Percentiles rank a stretch among this genome's conserved stretches.
Evolutionary conservation across 768 basidiomycete genomes (phyloP).

Genomic region (Lactarius psammicola): DNA sequence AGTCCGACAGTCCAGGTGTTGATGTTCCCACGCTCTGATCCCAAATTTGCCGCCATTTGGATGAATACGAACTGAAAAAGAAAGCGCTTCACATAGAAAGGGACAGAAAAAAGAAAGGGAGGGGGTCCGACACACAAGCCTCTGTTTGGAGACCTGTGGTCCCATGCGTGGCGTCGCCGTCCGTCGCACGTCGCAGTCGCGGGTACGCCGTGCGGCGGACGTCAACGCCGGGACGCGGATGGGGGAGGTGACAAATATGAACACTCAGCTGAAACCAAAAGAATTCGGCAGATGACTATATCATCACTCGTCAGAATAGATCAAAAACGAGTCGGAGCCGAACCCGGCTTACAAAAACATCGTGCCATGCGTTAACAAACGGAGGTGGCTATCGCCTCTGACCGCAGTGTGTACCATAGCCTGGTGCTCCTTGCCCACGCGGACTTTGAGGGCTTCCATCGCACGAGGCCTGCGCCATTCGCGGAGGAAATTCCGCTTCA

Average conservation of each 20-base stretch:
- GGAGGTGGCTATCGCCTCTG: not conserved
- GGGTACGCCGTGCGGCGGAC: conserved; percentile 13
- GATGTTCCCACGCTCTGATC: not conserved
- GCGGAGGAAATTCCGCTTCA: too few species aligned
- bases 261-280: conserved; percentile 16
- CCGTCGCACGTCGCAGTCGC: conserved; percentile 23
- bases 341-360: not conserved
- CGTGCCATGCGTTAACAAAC: not conserved
- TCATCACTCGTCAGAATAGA: not conserved
- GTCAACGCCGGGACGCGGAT: conserved; percentile 12
- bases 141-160: conserved; percentile 3
- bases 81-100: conserved; percentile 8
- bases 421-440: too few species aligned
- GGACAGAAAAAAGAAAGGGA: not conserved
- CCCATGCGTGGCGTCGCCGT: conserved; percentile 6
- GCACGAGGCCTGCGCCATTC: too few species aligned
- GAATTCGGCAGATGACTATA: not conserved
- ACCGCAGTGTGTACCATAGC: too few species aligned
- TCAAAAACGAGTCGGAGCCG: not conserved
- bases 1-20: too few species aligned
- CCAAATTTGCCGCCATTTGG: not conserved
- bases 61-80: conserved; percentile 18
- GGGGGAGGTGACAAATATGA: not conserved
- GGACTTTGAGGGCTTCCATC: too few species aligned
- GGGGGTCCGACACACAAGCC: conserved; percentile 12